A percentile compares a stretch with the other conserved stretches of the same genome.
Evolutionary conservation across 225 moss, liverwort and hornwort genomes (phyloP).

Genomic region (Lunularia cruciata): DNA sequence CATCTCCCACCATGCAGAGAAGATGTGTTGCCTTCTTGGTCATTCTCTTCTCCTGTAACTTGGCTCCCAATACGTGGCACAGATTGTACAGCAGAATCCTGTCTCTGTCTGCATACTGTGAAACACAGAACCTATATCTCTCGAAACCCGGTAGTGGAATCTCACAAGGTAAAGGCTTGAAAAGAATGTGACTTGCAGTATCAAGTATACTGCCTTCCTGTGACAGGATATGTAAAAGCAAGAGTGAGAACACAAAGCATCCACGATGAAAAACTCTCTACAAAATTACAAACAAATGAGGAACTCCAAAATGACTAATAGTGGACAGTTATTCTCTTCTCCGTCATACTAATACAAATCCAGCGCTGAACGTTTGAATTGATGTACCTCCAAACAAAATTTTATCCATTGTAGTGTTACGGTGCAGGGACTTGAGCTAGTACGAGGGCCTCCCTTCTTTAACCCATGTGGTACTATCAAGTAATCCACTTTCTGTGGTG

Average conservation of each 20-base stretch:
- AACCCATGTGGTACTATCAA: conserved; percentile 64
- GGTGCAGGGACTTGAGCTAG: conserved; percentile 22
- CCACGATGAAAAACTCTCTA: too few relatives aligned
- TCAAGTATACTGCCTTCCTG: conserved; percentile 71
- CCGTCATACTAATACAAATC: too few relatives aligned
- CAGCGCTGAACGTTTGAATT: background rate
- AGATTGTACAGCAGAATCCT: conserved; percentile 68
- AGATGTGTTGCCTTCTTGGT: conserved; percentile 71
- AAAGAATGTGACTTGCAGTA: conserved; percentile 60
- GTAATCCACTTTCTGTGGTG: conserved; percentile 42
- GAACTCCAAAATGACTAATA: too few relatives aligned
- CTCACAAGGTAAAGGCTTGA: conserved; percentile 76
- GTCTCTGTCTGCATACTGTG: conserved; percentile 80
- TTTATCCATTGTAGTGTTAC: conserved; percentile 75
- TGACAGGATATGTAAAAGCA: background rate
- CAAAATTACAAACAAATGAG: too few relatives aligned
- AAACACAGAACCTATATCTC: conserved; percentile 60
- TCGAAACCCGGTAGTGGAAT: conserved; percentile 75
- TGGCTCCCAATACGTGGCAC: conserved; percentile 65
- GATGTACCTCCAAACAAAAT: conserved; percentile 60
- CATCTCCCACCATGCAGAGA: conserved; percentile 79
- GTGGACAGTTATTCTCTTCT: too few relatives aligned
- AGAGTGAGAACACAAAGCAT: conserved; percentile 1
- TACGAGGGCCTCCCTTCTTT: conserved; percentile 25
- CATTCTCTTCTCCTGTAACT: conserved; percentile 68